A percentile compares a stretch with the other conserved stretches of the same genome.
These are phyloP conservation scores for Zarea fungicola DNA, from an alignment of 2,329 filamentous ascomycete species.

Conservation along the genomic window DNA sequence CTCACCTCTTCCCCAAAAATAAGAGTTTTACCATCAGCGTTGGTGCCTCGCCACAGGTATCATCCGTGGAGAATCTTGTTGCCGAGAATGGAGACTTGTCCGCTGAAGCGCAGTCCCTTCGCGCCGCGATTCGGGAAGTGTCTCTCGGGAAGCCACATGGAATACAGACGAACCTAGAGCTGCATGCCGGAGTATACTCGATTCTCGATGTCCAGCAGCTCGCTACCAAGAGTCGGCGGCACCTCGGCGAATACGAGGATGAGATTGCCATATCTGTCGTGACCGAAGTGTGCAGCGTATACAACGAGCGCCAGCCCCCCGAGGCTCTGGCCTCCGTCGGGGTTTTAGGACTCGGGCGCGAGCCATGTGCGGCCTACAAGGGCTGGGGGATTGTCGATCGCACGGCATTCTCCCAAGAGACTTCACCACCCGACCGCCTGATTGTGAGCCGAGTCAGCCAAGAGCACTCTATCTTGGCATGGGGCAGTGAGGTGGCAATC, in stretches of 20 bases:
- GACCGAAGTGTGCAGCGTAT: slow-evolving; percentile 57
- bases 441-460: slow-evolving; percentile 59
- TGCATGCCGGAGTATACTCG: slow-evolving; percentile 63
- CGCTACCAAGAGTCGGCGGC: slow-evolving; percentile 43
- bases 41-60: slow-evolving; percentile 29
- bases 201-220: slow-evolving; percentile 61
- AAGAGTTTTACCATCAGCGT: slow-evolving; percentile 25
- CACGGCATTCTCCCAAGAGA: slow-evolving; percentile 12
- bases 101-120: slow-evolving; percentile 6
- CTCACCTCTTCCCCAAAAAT: slow-evolving; percentile 10
- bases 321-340: slow-evolving; percentile 57
- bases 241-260: slow-evolving; percentile 24
- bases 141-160: neutral
- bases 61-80: slow-evolving; percentile 22
- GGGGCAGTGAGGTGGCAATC: slow-evolving; percentile 31
- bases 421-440: slow-evolving; percentile 27
- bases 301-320: slow-evolving; percentile 35
- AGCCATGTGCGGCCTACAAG: slow-evolving; percentile 54
- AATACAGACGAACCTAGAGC: slow-evolving; percentile 37
- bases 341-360: slow-evolving; percentile 52
- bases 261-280: slow-evolving; percentile 53
- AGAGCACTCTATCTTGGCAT: slow-evolving; percentile 57
- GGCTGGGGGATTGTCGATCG: slow-evolving; percentile 57
- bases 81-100: neutral
- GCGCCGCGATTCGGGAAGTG: slow-evolving; percentile 2